Percentiles rank a stretch among this genome's conserved stretches.
These are phyloP conservation scores for Saturnispora serradocipensis DNA, from an alignment of 805 yeast genomes.

Conservation along the genomic window DNA sequence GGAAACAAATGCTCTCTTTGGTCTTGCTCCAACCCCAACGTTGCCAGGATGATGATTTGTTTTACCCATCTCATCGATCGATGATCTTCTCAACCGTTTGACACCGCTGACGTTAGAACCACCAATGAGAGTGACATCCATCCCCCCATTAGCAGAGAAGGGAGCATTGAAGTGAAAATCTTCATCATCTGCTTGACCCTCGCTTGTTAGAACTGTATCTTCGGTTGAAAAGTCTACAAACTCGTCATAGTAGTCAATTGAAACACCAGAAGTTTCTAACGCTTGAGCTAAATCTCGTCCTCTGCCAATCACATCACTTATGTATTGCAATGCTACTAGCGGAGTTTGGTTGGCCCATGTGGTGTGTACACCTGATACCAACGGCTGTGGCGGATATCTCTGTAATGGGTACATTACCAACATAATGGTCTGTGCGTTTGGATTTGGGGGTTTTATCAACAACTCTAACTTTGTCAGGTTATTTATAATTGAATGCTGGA, in stretches of 20 bases:
- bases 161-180: conserved; percentile 12
- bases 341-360: conserved; percentile 13
- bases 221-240: not conserved
- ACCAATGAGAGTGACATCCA: conserved; percentile 23
- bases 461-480: conserved; percentile 12
- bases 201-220: conserved; percentile 14
- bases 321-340: conserved; percentile 13
- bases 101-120: conserved; percentile 15
- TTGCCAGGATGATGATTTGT: not conserved
- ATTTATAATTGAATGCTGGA: conserved; percentile 15
- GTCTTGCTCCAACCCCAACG: conserved; percentile 2
- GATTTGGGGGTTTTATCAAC: not conserved
- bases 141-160: conserved; percentile 15
- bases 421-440: not conserved
- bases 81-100: conserved; percentile 17
- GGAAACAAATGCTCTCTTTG: not conserved
- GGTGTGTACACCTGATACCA: conserved; percentile 14
- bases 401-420: conserved; percentile 15
- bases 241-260: not conserved
- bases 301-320: conserved; percentile 19
- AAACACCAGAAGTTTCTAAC: not conserved
- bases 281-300: conserved; percentile 11
- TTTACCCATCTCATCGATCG: conserved; percentile 1
- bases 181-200: conserved; percentile 25
- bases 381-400: conserved; percentile 13